Evolutionary conservation across 2,329 filamentous ascomycete genomes (phyloP), one percentile per base, ranked within the genome.

Genomic region (Atkinsonella texensis): DNA sequence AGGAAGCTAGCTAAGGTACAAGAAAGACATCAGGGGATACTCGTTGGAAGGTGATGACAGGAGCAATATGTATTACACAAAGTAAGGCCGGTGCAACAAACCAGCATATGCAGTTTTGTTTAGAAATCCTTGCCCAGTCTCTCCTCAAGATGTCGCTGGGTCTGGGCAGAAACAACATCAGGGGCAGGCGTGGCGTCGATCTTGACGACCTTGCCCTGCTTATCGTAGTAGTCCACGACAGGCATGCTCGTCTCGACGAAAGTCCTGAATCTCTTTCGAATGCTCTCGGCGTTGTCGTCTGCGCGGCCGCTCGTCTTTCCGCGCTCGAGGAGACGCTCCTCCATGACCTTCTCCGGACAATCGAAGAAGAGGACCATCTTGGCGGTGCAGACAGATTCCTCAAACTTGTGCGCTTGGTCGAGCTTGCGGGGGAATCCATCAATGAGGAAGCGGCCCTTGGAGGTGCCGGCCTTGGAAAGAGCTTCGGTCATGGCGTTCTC

Each of bases 191-290:
- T 84, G 32, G 90, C 88, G 60, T 84, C 75, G 44, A 97, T 77
- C 72, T 83, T 87, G 66, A 95, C 80, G 15, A 97, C 89, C 65
- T 84, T 83, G 60, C 80, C 82, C 70, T 90, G 75, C 61, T 75
- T 74, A 63, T 85, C 83, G 67, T 86, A 97, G 66, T 88, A 81
- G 60, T 95, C 79, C 51, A 98, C 89, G 46, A 97, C 93, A 28
- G 93, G 93, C 91, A 97, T 96, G 71, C 89, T 95, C 2, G 89
- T 95, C 70, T 97, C 89, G 61, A 94, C 74, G 65, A 97, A 98
- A 4, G 85, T 90, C 65, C 82, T 83, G 77, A 98, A 98, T 52
- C 93, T 81, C 83, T 98, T 98, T 74, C 87, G 85, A 68, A 97
- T 98, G 63, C 84, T 89, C 71, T 95, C 93, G 52, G 83, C 85